Percentiles rank a stretch among this genome's conserved stretches.
These are phyloP conservation scores for Zasmidium angulare DNA, from an alignment of 2,329 filamentous ascomycete genomes.

Conservation along the genomic window DNA sequence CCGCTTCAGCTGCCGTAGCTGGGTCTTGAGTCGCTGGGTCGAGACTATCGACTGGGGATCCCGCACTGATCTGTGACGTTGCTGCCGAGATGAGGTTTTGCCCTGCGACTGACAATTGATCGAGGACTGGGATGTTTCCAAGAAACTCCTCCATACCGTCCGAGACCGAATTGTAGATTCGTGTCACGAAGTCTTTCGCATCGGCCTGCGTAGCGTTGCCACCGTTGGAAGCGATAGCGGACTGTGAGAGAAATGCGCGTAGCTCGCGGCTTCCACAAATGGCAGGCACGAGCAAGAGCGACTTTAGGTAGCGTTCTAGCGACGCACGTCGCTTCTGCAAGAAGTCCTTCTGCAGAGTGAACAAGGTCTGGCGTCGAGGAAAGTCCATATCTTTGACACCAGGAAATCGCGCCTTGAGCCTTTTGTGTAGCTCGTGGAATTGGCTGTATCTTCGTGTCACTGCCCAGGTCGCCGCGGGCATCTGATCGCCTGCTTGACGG, in stretches of 20 bases:
- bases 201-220: conserved; percentile 65
- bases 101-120: conserved; percentile 88
- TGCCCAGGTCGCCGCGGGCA: conserved; percentile 93
- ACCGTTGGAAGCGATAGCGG: conserved; percentile 66
- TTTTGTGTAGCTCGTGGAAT: conserved; percentile 93
- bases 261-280: conserved; percentile 93
- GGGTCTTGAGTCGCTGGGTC: conserved; percentile 44
- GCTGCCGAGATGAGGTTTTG: conserved; percentile 85
- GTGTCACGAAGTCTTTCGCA: conserved; percentile 77
- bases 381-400: conserved; percentile 90
- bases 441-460: conserved; percentile 94
- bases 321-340: conserved; percentile 82
- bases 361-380: conserved; percentile 84
- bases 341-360: conserved; percentile 96
- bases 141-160: conserved; percentile 98
- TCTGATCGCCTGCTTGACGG: conserved; percentile 86
- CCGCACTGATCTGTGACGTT: conserved; percentile 50
- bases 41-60: conserved; percentile 43
- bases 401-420: conserved; percentile 77
- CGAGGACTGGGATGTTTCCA: conserved; percentile 91
- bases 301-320: conserved; percentile 75
- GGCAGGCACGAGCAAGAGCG: conserved; percentile 78
- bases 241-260: conserved; percentile 83
- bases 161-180: conserved; percentile 93
- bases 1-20: conserved; percentile 68